Base-by-base conservation (phyloP, 2,329 filamentous ascomycete species). In the Lachnellula suecica region DNA sequence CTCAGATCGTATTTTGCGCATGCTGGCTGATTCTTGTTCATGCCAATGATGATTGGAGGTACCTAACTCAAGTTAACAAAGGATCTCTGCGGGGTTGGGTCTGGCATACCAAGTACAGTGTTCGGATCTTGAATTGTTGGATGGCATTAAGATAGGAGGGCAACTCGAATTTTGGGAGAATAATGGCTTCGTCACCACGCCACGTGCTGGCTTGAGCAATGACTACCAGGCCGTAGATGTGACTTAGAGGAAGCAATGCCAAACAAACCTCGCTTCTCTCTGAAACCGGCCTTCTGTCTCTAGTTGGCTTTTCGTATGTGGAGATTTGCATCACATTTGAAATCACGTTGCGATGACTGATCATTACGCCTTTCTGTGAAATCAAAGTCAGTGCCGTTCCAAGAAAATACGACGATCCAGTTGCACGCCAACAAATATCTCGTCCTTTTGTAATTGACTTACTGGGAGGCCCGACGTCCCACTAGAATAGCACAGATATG, bases 241-340 rank as follows among this genome's bases (percentile, higher is more conserved):
- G 90, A 59, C 87, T 91, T 64, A 96, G 91, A 0, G 92, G 91
- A n/a, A 96, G 71, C 51, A 96, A 86, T 2, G 88, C 89, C 5
- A 96, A 70, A 24, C 20, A 51, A 4, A 66, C 60, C 47, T 64
- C 61, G 8, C 45, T 58, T 19, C 43, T 45, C 8, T 56, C 44
- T 8, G 53, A 40, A 19, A 44, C 50, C 74, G 54, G 77, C 77
- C 37, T 82, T 76, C 64, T 79, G 1, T 69, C 71, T 72, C 56
- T 89, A 81, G 4, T 77, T 69, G 24, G 71, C 63, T 5, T 68
- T 66, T 51, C 79, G 66, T 68, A 88, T 81, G 34, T 19, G 15
- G 25, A 37, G 35, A 65, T 56, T 37, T 66, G 64, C 19, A 81
- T 60, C 8, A 86, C 65, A 68, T 96, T 96, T 54, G 89, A 74